Evolutionary conservation across 2,329 filamentous ascomycete species (phyloP).

Genomic region (Pestalotiopsis sp.): DNA sequence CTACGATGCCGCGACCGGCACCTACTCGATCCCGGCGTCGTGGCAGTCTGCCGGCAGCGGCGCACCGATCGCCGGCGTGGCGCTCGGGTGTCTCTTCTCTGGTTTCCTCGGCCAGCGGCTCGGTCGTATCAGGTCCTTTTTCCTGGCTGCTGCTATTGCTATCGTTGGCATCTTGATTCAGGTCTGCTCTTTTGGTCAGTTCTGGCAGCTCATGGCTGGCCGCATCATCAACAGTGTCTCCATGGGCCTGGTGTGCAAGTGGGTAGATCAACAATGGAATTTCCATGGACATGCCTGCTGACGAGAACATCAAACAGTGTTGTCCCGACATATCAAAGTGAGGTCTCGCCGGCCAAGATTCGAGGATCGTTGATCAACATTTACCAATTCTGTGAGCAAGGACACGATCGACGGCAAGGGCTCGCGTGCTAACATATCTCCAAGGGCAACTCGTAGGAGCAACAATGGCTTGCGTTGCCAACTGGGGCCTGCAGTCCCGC

Average conservation of each 20-base stretch:
- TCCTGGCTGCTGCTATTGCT: constrained; percentile 5
- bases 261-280: background rate
- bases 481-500: constrained; percentile 15
- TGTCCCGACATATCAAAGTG: constrained; percentile 16
- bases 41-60: constrained; percentile 11
- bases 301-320: constrained; percentile 12
- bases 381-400: constrained; percentile 17
- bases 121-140: constrained; percentile 11
- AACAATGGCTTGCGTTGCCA: constrained; percentile 14
- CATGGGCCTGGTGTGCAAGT: constrained; percentile 14
- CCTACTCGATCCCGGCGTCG: constrained; percentile 7
- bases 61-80: constrained; percentile 1
- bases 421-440: background rate
- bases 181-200: constrained; percentile 46
- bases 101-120: constrained; percentile 2
- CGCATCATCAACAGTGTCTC: constrained; percentile 21
- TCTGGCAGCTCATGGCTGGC: constrained; percentile 26
- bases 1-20: background rate
- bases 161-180: constrained; percentile 63
- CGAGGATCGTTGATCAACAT: constrained; percentile 19
- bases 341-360: constrained; percentile 14
- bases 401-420: background rate
- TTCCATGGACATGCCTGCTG: constrained; percentile 15
- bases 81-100: constrained; percentile 6
- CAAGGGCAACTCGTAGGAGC: constrained; percentile 15